Evolutionary conservation across 495 filamentous ascomycete genomes (phyloP).

Genomic region (Trichoderma virens): DNA sequence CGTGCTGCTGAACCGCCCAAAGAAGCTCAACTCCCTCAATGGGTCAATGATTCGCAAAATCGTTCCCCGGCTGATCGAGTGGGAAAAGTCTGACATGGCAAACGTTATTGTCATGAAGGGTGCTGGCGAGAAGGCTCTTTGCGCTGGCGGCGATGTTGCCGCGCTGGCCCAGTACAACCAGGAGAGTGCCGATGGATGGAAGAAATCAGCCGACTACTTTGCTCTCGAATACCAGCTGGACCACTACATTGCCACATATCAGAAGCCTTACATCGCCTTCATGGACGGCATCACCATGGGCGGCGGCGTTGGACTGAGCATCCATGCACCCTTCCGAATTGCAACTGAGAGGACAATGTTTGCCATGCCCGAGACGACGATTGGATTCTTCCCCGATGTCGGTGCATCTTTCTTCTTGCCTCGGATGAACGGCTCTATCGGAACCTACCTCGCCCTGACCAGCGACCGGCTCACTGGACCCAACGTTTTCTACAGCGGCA

Average conservation of each 20-base stretch:
- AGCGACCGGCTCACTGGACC: slow-evolving; percentile 71
- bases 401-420: slow-evolving; percentile 93
- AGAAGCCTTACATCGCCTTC: slow-evolving; percentile 87
- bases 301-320: slow-evolving; percentile 85
- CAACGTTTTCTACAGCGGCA: slow-evolving; percentile 73
- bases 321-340: slow-evolving; percentile 93
- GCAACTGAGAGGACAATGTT: slow-evolving; percentile 93
- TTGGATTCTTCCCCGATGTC: slow-evolving; percentile 97
- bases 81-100: slow-evolving; percentile 86
- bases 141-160: slow-evolving; percentile 85
- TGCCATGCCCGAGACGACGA: slow-evolving; percentile 96
- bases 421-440: slow-evolving; percentile 70
- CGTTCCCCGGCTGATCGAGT: slow-evolving; percentile 76
- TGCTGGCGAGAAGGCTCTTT: slow-evolving; percentile 74
- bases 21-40: slow-evolving; percentile 83
- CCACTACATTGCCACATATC: slow-evolving; percentile 90
- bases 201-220: slow-evolving; percentile 75
- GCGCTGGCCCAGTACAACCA: slow-evolving; percentile 66
- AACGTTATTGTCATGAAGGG: slow-evolving; percentile 91
- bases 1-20: slow-evolving; percentile 88
- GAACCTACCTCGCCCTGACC: slow-evolving; percentile 88
- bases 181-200: slow-evolving; percentile 55
- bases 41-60: slow-evolving; percentile 94
- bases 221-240: slow-evolving; percentile 87
- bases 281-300: slow-evolving; percentile 99